Percentiles rank a stretch among this genome's conserved stretches.
These are phyloP conservation scores for Betula pendula DNA, from an alignment of 306 rosid species.

Conservation along the genomic window DNA sequence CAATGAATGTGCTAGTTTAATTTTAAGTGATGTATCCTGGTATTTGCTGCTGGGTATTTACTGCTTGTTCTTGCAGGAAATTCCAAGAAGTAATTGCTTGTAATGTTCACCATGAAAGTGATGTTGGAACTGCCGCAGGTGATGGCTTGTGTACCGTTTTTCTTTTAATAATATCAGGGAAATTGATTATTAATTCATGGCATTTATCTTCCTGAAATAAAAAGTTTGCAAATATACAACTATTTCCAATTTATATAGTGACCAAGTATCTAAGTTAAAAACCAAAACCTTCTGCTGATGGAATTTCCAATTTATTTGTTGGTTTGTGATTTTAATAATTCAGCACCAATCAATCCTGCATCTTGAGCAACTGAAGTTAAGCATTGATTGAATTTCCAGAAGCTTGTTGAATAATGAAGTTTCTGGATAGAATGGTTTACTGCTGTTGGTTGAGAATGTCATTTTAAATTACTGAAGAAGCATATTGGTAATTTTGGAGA, in stretches of 20 bases:
- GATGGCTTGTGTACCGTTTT: slow-evolving; percentile 26
- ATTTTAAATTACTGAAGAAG: neutral
- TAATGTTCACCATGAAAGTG: slow-evolving; percentile 28
- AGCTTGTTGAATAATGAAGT: neutral
- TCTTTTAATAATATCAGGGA: neutral
- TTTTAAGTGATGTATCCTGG: slow-evolving; percentile 1
- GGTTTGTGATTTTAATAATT: neutral
- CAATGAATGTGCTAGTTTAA: neutral
- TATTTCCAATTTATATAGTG: neutral
- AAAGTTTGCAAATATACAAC: neutral
- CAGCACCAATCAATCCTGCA: neutral
- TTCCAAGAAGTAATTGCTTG: slow-evolving; percentile 46
- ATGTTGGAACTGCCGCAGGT: slow-evolving; percentile 31
- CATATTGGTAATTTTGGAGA: neutral
- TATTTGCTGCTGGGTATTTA: neutral
- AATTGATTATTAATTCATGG: neutral
- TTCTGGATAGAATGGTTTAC: neutral
- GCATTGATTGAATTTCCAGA: neutral
- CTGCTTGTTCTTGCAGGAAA: slow-evolving; percentile 45
- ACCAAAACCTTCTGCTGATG: neutral
- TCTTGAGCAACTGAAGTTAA: neutral
- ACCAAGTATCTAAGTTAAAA: neutral
- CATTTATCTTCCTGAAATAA: neutral
- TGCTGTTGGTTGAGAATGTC: neutral
- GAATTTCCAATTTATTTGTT: neutral